Evolutionary conservation across 148 eudicot species (phyloP), one percentile per base, ranked within the genome.

Genomic region (Amaranthus palmeri): DNA sequence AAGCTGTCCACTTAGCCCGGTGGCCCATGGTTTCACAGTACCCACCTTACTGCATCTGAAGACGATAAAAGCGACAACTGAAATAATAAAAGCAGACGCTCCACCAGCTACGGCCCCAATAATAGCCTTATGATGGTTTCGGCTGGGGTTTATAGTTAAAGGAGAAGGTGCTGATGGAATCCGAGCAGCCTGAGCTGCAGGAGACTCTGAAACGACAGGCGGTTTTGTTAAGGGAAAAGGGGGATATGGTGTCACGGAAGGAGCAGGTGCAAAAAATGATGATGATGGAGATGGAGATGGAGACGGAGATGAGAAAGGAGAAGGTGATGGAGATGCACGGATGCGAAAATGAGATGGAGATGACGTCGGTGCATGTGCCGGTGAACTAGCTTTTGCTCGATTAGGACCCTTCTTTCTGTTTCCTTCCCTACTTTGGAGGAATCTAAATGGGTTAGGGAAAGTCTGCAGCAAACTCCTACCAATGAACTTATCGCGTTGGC

Each of bases 1-100:
- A 68, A 88, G 90, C 84, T 88, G 92, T 66, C 92, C 97, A 72
- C 97, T 92, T 63, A 88, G 81, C 15, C 97, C 97, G 6, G 96
- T 86, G 13, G 85, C 86, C 97, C 97, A 92, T 42, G 97, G 97
- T 74, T 79, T 88, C 50, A 90, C 88, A 45, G 90, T 75, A 66
- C 80, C 88, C 69, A 84, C 75, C 79, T 83, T 88, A 76, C 78
- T 82, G 25, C 74, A 80, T 72, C 86, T 81, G 68, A 83, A 85
- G 63, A 82, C 36, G 43, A 81, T 9, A 60, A 88, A 11, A 45
- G 74, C 83, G 49, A 80, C 36, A 2, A 62, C 82, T 8, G 78
- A 53, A 64, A 86, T n/a, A 55, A 84, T 68, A 43, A 87, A 68
- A 13, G 69, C 36, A 42, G 80, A 83, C 68, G 78, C 86, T 11